Evolutionary conservation across 1,284 basidiomycete genomes (phyloP), one percentile per base, ranked within the genome.

Genomic region (Athelia psychrophila): DNA sequence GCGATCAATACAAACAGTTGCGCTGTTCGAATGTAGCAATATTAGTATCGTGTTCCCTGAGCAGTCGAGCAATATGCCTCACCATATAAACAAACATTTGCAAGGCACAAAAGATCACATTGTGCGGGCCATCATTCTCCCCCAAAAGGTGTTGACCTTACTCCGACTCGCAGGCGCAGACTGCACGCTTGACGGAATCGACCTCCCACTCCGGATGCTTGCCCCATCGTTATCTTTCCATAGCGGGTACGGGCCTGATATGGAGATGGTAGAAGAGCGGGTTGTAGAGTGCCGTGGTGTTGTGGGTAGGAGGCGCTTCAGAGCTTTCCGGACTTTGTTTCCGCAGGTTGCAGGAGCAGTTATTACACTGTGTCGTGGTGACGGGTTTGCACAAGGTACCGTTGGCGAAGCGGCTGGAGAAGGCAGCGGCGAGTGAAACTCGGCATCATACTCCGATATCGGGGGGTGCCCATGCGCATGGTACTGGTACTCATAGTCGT

Each of bases 401-500:
- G 38, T 42, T 18, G 16, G n/a, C 38, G 27, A 42, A 42, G 38
- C 8, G 9, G 38, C 20, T 8, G 38, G 16, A n/a, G 38, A 42
- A 42, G 38, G 16, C 38, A 16, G 16, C 38, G 38, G 38, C 6
- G 38, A 42, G 38, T 42, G n/a, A 42, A 18, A 42, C 38, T 42
- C 38, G n/a, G 9, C 38, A 8, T 42, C 38, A 22, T n/a, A n/a
- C 16, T 42, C 38, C 38, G 27, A 30, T 30, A 30, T 30, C 27
- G 27, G 8, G n/a, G 38, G 20, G 9, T 42, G n/a, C 38, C 20
- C 38, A n/a, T 42, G 27, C 13, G 27, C 38, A 42, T 42, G 20
- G 20, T 42, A 42, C 38, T 42, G 6, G 38, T 42, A 42, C 38
- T 42, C 64, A 33, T 67, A 55, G 38, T 66, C 65, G 54, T 67